Conservation (phyloP, 768 basidiomycete genomes). For the Phanerodontia chrysosporium region DNA sequence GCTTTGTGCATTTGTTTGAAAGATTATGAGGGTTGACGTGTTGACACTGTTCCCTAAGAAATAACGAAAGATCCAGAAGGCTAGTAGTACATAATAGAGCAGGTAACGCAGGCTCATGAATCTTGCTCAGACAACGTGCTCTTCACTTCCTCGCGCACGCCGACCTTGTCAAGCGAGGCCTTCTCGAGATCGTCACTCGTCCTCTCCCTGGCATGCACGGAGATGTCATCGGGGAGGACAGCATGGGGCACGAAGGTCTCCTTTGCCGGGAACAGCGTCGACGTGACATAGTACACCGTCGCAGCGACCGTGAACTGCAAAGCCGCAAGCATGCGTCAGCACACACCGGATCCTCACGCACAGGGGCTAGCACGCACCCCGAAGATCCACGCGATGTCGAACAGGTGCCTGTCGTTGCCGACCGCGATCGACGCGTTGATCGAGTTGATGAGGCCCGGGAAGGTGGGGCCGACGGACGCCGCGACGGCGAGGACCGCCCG, state of each 20-base stretch:
- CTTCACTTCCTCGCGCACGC: constrained; percentile 6
- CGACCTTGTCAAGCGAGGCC: constrained; percentile 6
- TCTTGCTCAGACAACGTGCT: neutral
- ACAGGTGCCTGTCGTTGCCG: constrained; percentile 52
- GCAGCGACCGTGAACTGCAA: constrained; percentile 31
- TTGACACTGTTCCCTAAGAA: too few species aligned
- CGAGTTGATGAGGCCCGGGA: constrained; percentile 75
- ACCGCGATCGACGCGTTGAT: constrained; percentile 66
- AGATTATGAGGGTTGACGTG: too few species aligned
- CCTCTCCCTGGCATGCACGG: neutral
- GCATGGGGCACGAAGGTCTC: constrained; percentile 31
- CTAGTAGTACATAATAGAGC: neutral
- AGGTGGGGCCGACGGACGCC: constrained; percentile 59
- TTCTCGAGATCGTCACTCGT: constrained; percentile 8
- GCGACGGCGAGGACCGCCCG: constrained; percentile 67
- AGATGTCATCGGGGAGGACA: constrained; percentile 16
- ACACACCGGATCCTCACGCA: neutral
- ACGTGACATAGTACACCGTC: constrained; percentile 30
- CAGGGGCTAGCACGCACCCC: constrained; percentile 31
- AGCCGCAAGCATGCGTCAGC: neutral
- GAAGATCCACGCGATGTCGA: constrained; percentile 73
- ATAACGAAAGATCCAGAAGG: neutral
- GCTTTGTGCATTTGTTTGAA: neutral
- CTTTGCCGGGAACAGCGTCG: constrained; percentile 33
- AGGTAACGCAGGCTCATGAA: neutral